Percentiles rank a stretch among this genome's conserved stretches.
Evolutionary conservation across 1,284 basidiomycete species (phyloP).

Genomic region (Stygiomarasmius scandens): DNA sequence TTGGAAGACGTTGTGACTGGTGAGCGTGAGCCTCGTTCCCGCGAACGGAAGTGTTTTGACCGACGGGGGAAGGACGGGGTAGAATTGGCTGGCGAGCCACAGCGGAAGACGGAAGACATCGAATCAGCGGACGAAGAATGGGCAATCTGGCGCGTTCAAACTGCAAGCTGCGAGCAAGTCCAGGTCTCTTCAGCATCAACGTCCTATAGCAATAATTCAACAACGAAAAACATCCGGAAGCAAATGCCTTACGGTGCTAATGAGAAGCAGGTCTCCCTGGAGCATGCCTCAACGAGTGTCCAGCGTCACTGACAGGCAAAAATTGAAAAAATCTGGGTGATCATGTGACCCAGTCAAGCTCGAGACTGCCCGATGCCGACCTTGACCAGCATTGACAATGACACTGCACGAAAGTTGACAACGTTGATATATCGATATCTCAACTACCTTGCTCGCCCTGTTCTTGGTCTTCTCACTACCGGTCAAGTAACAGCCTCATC

Average conservation of each 20-base stretch:
- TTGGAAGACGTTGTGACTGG: background rate
- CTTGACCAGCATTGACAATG: too few species aligned
- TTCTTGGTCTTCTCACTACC: background rate
- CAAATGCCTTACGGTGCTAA: background rate
- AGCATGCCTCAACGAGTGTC: too few species aligned
- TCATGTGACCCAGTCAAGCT: background rate
- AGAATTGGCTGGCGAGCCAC: slow-evolving; percentile 9
- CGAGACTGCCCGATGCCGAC: too few species aligned
- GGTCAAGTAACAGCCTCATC: background rate
- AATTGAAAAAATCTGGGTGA: too few species aligned
- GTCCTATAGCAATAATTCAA: slow-evolving; percentile 40
- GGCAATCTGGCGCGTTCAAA: slow-evolving; percentile 36
- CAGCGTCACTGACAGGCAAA: too few species aligned
- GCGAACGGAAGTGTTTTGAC: slow-evolving; percentile 8
- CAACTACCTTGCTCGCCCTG: background rate
- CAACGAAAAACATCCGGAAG: slow-evolving; percentile 3
- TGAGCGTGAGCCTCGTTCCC: background rate
- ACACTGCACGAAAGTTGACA: too few species aligned
- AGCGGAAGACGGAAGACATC: slow-evolving; percentile 18
- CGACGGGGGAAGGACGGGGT: slow-evolving; percentile 11
- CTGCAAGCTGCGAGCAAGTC: slow-evolving; percentile 56
- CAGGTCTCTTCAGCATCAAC: slow-evolving; percentile 72
- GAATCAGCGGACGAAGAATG: slow-evolving; percentile 19
- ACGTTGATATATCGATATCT: too few species aligned
- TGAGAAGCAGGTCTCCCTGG: background rate